Percentiles rank a stretch among this genome's conserved stretches.
Evolutionary conservation across 805 yeast genomes (phyloP).

Genomic region (Candida xyloterini): DNA sequence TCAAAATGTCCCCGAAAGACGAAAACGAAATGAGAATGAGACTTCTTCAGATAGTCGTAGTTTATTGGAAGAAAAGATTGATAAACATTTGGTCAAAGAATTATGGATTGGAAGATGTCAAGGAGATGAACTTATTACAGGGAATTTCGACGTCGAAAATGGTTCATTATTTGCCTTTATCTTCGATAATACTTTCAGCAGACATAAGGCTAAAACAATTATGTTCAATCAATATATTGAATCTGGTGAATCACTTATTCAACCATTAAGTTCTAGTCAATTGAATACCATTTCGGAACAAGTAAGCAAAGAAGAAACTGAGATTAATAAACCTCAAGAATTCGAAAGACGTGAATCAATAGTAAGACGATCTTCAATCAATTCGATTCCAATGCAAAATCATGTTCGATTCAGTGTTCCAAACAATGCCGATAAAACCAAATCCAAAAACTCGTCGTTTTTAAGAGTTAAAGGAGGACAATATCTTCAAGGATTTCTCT

Average conservation of each 20-base stretch:
- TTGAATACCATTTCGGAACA: constrained; percentile 12
- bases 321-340: background rate
- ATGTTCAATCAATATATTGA: constrained; percentile 53
- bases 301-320: constrained; percentile 8
- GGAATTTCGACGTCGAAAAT: constrained; percentile 51
- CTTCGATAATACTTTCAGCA: constrained; percentile 88
- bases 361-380: constrained; percentile 4
- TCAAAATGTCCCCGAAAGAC: constrained; percentile 1
- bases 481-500: constrained; percentile 70
- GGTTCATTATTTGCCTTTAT: constrained; percentile 84
- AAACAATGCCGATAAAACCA: constrained; percentile 12
- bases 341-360: background rate
- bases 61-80: constrained; percentile 54
- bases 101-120: constrained; percentile 54
- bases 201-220: constrained; percentile 77
- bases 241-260: constrained; percentile 1
- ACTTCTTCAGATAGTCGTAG: constrained; percentile 27
- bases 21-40: constrained; percentile 20
- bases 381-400: constrained; percentile 6
- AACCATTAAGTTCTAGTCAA: constrained; percentile 6
- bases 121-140: constrained; percentile 62
- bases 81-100: constrained; percentile 47
- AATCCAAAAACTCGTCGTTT: constrained; percentile 27
- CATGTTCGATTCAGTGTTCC: constrained; percentile 31
- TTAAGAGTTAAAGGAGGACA: constrained; percentile 58